Evolutionary conservation across 805 yeast genomes (phyloP).

Genomic region (Lachancea fermentati): DNA sequence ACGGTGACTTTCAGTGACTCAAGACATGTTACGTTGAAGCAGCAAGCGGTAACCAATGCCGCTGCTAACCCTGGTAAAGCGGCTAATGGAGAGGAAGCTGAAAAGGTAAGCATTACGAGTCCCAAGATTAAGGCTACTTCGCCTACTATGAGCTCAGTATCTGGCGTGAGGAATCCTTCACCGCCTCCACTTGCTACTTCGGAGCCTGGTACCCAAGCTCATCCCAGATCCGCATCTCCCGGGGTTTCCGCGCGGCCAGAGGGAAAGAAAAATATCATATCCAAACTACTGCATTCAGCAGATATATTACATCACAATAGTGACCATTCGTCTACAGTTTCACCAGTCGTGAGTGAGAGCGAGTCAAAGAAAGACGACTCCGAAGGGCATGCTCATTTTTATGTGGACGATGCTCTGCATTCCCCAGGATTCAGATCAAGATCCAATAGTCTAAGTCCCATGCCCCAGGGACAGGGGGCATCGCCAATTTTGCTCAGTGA

Average conservation of each 20-base stretch:
- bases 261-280: slow-evolving; percentile 18
- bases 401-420: slow-evolving; percentile 27
- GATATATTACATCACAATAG: slow-evolving; percentile 7
- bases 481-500: slow-evolving; percentile 7
- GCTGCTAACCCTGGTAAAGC: slow-evolving; percentile 8
- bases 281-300: slow-evolving; percentile 10
- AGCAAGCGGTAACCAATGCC: slow-evolving; percentile 13
- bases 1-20: slow-evolving; percentile 30
- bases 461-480: slow-evolving; percentile 12
- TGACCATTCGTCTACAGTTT: slow-evolving; percentile 2
- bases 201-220: background rate
- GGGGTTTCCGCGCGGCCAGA: slow-evolving; percentile 16
- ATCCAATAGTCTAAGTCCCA: slow-evolving; percentile 19
- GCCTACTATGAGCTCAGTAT: slow-evolving; percentile 52
- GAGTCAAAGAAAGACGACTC: slow-evolving; percentile 5
- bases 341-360: slow-evolving; percentile 1
- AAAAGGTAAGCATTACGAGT: slow-evolving; percentile 1
- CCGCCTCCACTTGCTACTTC: slow-evolving; percentile 57
- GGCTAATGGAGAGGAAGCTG: slow-evolving; percentile 1
- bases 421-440: slow-evolving; percentile 18
- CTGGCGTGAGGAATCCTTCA: slow-evolving; percentile 59
- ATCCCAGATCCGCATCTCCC: slow-evolving; percentile 1
- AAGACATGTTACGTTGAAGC: slow-evolving; percentile 14
- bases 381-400: slow-evolving; percentile 74
- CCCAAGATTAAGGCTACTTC: slow-evolving; percentile 20